phyloP scores from a whole-genome alignment of 768 basidiomycete species.

The Mycena filopes region DNA sequence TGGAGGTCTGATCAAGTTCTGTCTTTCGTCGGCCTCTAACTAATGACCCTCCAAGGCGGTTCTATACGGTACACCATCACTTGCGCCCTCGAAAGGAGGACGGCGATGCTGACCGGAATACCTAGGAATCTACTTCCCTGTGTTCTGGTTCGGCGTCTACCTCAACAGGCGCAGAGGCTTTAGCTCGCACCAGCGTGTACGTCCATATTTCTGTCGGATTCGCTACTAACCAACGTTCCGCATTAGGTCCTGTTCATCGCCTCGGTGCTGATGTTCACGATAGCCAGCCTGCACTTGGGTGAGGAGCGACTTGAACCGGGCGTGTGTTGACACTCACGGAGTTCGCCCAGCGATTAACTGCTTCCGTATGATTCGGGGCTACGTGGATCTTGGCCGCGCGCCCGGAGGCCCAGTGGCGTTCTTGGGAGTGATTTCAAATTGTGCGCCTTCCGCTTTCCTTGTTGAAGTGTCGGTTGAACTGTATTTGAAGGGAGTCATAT shows the following conservation, averaged over 20 bases:
- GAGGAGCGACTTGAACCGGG: not conserved
- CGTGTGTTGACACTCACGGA: no score
- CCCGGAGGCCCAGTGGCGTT: slow-evolving; percentile 32
- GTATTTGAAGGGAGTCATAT: slow-evolving; percentile 35
- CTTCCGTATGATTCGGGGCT: slow-evolving; percentile 30
- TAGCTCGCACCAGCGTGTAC: slow-evolving; percentile 23
- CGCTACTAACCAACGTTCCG: not conserved
- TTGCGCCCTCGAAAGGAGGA: no score
- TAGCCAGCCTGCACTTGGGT: slow-evolving; percentile 33
- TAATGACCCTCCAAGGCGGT: not conserved
- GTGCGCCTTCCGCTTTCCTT: not conserved
- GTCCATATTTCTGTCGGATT: no score
- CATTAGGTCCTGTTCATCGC: slow-evolving; percentile 29
- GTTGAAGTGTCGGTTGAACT: not conserved
- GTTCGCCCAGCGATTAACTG: slow-evolving; percentile 32
- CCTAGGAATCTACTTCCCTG: slow-evolving; percentile 27
- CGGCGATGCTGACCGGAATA: not conserved
- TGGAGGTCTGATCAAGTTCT: slow-evolving; percentile 30
- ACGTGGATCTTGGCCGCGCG: slow-evolving; percentile 9
- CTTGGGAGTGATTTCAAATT: slow-evolving; percentile 28
- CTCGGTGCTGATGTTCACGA: slow-evolving; percentile 34
- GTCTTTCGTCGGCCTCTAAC: no score
- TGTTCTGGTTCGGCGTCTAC: slow-evolving; percentile 30
- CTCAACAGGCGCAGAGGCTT: slow-evolving; percentile 2
- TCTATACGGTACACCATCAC: not conserved